These are phyloP conservation scores for Fusarium sp. DNA, from an alignment of 2,329 filamentous ascomycete genomes.

Conservation along the genomic window DNA sequence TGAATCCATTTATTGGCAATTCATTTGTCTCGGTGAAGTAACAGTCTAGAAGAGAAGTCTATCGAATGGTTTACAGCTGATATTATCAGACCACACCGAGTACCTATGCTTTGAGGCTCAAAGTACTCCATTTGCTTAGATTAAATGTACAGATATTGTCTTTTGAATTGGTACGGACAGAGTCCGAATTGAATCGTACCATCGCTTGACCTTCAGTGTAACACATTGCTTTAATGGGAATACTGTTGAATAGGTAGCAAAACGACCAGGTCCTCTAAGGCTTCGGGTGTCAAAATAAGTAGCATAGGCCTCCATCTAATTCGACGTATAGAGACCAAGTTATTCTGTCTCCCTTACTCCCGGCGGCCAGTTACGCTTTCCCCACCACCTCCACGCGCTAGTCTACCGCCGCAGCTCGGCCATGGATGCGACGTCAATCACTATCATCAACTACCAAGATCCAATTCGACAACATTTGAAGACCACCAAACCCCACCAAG, in stretches of 20 bases:
- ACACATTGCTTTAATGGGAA: neutral
- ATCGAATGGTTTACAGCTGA: neutral
- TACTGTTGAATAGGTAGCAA: neutral
- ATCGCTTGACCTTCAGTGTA: neutral
- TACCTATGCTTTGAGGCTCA: neutral
- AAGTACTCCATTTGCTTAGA: neutral
- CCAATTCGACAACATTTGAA: neutral
- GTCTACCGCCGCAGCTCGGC: constrained; percentile 43
- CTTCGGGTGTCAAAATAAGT: neutral
- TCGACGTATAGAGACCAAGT: neutral
- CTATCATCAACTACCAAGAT: constrained; percentile 6
- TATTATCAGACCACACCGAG: neutral
- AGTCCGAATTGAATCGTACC: neutral
- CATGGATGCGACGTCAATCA: constrained; percentile 36
- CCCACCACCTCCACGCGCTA: constrained; percentile 10
- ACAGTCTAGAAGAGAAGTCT: neutral
- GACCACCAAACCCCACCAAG: neutral
- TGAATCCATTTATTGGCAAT: neutral
- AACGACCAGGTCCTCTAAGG: neutral
- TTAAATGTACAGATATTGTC: neutral
- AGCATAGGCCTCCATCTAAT: too few species aligned
- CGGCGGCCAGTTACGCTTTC: neutral
- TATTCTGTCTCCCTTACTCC: neutral
- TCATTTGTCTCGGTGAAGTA: neutral
- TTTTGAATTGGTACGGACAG: neutral